Conservation (phyloP, 148 eudicot genomes). For the Chenopodium suecicum region DNA sequence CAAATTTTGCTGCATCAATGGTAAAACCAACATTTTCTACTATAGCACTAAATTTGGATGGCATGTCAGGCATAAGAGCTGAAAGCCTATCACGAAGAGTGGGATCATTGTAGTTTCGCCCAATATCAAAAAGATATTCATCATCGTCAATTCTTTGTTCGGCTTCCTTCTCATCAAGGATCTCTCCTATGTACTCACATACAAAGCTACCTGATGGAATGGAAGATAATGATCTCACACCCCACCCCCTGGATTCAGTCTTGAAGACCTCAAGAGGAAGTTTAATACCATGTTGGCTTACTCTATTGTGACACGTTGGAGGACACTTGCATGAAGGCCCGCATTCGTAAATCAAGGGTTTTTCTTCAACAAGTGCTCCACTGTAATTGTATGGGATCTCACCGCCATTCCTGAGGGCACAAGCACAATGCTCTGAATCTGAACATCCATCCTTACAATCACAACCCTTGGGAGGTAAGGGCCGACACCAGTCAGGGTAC, state of each 20-base stretch:
- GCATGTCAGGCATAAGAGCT: conserved; percentile 32
- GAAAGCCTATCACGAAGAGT: conserved; percentile 36
- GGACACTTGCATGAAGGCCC: conserved; percentile 87
- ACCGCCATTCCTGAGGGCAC: conserved; percentile 68
- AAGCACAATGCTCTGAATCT: conserved; percentile 56
- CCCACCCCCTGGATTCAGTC: conserved; percentile 87
- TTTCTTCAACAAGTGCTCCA: conserved; percentile 80
- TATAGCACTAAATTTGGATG: conserved; percentile 19
- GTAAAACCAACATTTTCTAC: conserved; percentile 68
- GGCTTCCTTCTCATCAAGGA: conserved; percentile 85
- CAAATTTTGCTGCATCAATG: conserved; percentile 72
- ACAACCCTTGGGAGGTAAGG: conserved; percentile 59
- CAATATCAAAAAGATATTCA: conserved; percentile 86
- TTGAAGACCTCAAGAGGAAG: conserved; percentile 85
- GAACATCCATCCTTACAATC: conserved; percentile 64
- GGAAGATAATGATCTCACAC: conserved; percentile 66
- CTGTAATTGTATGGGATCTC: conserved; percentile 77
- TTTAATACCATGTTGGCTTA: conserved; percentile 70
- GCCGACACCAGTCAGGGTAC: conserved; percentile 63
- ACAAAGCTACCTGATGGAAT: conserved; percentile 85
- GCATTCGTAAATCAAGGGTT: conserved; percentile 80
- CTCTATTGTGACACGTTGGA: conserved; percentile 75
- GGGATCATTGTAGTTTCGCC: conserved; percentile 59
- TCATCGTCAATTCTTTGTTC: conserved; percentile 64
- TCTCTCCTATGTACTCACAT: conserved; percentile 90